phyloP scores from a whole-genome alignment of 768 basidiomycete species.

The Tricholoma bakamatsutake region DNA sequence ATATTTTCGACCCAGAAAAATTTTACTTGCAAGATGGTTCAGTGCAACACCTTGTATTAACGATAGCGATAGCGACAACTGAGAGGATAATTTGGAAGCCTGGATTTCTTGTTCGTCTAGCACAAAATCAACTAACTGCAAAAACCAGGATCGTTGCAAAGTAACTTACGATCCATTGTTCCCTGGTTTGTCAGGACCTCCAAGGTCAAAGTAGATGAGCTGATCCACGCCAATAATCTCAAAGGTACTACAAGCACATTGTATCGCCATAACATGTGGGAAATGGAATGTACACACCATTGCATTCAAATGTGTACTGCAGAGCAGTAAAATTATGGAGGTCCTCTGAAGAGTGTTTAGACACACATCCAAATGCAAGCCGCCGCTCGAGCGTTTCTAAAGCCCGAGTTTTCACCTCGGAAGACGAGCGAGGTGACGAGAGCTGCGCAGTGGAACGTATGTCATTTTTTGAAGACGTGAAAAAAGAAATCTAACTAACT shows the following conservation, averaged over 20 bases:
- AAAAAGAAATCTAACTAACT: slow-evolving; percentile 15
- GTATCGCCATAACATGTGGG: neutral
- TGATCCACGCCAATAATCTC: slow-evolving; percentile 60
- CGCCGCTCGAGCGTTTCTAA: slow-evolving; percentile 51
- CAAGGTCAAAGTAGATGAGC: slow-evolving; percentile 40
- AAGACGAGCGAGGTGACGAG: slow-evolving; percentile 52
- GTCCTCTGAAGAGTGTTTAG: slow-evolving; percentile 35
- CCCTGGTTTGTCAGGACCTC: slow-evolving; percentile 45
- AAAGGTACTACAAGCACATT: slow-evolving; percentile 49
- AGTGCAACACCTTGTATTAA: slow-evolving; percentile 75
- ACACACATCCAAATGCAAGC: slow-evolving; percentile 44
- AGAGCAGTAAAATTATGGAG: slow-evolving; percentile 54
- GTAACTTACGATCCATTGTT: slow-evolving; percentile 37
- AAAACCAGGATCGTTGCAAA: neutral
- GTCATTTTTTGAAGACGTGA: slow-evolving; percentile 3
- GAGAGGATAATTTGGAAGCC: slow-evolving; percentile 39
- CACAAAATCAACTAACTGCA: slow-evolving; percentile 4
- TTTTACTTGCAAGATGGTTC: slow-evolving; percentile 63
- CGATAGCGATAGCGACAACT: slow-evolving; percentile 54
- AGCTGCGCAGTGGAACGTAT: slow-evolving; percentile 36
- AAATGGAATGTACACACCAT: slow-evolving; percentile 43
- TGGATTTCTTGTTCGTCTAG: slow-evolving; percentile 40
- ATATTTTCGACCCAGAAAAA: slow-evolving; percentile 60
- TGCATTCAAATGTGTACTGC: slow-evolving; percentile 80
- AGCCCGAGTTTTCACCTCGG: slow-evolving; percentile 45